A percentile compares a stretch with the other conserved stretches of the same genome.
Conservation (phyloP, 805 yeast species). For the Monosporozyma unispora region DNA sequence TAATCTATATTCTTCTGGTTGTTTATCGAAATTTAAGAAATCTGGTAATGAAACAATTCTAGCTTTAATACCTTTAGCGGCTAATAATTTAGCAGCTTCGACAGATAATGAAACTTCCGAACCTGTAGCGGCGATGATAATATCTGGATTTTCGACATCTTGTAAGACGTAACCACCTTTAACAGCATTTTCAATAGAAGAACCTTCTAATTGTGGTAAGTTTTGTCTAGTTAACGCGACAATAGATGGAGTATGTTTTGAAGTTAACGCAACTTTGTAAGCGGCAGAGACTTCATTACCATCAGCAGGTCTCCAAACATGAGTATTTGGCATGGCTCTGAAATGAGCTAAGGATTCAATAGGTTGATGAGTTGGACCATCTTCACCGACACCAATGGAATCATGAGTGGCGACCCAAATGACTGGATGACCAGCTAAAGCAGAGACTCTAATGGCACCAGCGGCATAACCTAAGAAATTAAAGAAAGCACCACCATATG, state of each 20-base stretch:
- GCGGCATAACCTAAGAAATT: slow-evolving; percentile 84
- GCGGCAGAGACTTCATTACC: slow-evolving; percentile 87
- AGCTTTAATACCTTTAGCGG: slow-evolving; percentile 45
- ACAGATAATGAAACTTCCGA: slow-evolving; percentile 80
- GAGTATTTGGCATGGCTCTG: slow-evolving; percentile 74
- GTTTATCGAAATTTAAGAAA: slow-evolving; percentile 80
- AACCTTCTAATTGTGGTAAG: slow-evolving; percentile 89
- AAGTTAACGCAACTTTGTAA: slow-evolving; percentile 53
- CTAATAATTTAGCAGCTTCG: slow-evolving; percentile 69
- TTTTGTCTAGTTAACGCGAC: slow-evolving; percentile 79
- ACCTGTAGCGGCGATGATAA: slow-evolving; percentile 84
- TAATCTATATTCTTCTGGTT: slow-evolving; percentile 69
- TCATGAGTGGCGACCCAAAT: slow-evolving; percentile 88
- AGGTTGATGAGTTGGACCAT: slow-evolving; percentile 92
- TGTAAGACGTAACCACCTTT: slow-evolving; percentile 89
- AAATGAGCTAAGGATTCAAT: slow-evolving; percentile 81
- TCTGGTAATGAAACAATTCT: slow-evolving; percentile 90
- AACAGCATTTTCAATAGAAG: slow-evolving; percentile 80
- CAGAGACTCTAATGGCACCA: slow-evolving; percentile 80
- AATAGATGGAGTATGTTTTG: slow-evolving; percentile 59
- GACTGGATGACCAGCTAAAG: slow-evolving; percentile 74
- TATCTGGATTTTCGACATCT: slow-evolving; percentile 48
- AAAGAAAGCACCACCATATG: slow-evolving; percentile 96
- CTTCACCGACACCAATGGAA: slow-evolving; percentile 86
- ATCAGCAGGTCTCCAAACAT: slow-evolving; percentile 91